Evolutionary conservation across 2,329 filamentous ascomycete species (phyloP).

Genomic region (Cordyceps tenuipes): DNA sequence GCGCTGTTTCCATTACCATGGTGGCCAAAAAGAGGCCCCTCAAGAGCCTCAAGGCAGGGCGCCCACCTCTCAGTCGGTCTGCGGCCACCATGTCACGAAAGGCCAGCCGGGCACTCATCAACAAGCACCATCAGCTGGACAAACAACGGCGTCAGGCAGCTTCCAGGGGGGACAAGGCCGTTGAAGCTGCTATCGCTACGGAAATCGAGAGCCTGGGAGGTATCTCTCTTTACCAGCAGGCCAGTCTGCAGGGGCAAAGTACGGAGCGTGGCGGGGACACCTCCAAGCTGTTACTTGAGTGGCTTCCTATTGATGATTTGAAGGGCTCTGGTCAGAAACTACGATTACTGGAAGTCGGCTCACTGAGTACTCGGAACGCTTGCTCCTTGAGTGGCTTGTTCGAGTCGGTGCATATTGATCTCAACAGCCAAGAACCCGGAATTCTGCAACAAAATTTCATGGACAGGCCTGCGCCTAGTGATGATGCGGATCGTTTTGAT

Average conservation of each 20-base stretch:
- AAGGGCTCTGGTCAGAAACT: slow-evolving; percentile 27
- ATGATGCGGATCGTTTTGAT: slow-evolving; percentile 63
- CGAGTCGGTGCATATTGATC: slow-evolving; percentile 73
- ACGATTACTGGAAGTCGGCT: slow-evolving; percentile 79
- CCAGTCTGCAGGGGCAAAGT: slow-evolving; percentile 60
- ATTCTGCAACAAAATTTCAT: slow-evolving; percentile 94
- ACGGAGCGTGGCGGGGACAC: slow-evolving; percentile 60
- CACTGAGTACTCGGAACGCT: slow-evolving; percentile 74
- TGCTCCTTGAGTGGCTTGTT: slow-evolving; percentile 68
- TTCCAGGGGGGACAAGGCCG: slow-evolving; percentile 39
- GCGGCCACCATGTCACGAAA: slow-evolving; percentile 54
- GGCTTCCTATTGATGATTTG: slow-evolving; percentile 37
- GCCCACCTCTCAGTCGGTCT: slow-evolving; percentile 47
- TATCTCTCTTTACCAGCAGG: slow-evolving; percentile 55
- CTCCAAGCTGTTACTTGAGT: slow-evolving; percentile 54
- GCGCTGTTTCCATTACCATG: slow-evolving; percentile 27
- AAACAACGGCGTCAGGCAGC: slow-evolving; percentile 52
- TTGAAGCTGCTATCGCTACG: slow-evolving; percentile 37
- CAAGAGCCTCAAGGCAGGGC: slow-evolving; percentile 40
- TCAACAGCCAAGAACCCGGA: slow-evolving; percentile 74
- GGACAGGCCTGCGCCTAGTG: slow-evolving; percentile 64
- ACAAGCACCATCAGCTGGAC: slow-evolving; percentile 56
- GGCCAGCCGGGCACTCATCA: slow-evolving; percentile 56
- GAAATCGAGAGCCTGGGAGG: slow-evolving; percentile 53
- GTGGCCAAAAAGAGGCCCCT: slow-evolving; percentile 35